Evolutionary conservation across 345 rosid genomes (phyloP).

Genomic region (Luvunga scandens): DNA sequence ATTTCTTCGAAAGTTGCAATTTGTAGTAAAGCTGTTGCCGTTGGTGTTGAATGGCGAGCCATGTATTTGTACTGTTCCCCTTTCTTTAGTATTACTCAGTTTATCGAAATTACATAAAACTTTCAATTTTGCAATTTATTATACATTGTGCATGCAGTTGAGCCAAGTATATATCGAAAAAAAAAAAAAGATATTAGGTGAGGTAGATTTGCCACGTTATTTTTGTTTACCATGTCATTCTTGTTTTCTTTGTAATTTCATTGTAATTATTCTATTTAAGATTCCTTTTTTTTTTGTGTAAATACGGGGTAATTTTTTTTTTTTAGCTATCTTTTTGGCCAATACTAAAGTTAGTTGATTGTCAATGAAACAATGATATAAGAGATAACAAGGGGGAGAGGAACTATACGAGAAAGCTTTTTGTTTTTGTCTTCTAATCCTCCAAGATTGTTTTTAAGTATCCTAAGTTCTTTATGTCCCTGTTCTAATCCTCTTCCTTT

Average conservation of each 20-base stretch:
- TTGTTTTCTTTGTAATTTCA: neutral
- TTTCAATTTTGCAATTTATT: too few species aligned
- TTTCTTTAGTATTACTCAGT: too few species aligned
- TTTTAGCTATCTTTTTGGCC: too few species aligned
- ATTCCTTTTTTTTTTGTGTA: too few species aligned
- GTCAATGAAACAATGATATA: neutral
- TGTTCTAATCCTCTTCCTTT: neutral
- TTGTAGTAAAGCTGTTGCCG: neutral
- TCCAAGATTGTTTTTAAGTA: neutral
- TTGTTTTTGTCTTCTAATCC: neutral
- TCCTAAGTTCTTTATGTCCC: neutral
- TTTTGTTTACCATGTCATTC: too few species aligned
- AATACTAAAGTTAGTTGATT: neutral
- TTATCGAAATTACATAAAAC: too few species aligned
- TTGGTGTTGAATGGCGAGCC: neutral
- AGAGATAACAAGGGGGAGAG: neutral
- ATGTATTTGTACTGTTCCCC: neutral
- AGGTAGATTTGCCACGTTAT: too few species aligned
- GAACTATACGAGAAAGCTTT: neutral
- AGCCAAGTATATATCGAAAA: too few species aligned
- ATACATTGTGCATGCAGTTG: too few species aligned
- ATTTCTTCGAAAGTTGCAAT: constrained; percentile 7
- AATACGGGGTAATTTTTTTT: too few species aligned
- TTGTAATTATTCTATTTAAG: too few species aligned
- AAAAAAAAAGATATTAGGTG: too few species aligned